Evolutionary conservation across 208 protist species (phyloP), one percentile per base, ranked within the genome.

Genomic region (Leishmania gerbilli): DNA sequence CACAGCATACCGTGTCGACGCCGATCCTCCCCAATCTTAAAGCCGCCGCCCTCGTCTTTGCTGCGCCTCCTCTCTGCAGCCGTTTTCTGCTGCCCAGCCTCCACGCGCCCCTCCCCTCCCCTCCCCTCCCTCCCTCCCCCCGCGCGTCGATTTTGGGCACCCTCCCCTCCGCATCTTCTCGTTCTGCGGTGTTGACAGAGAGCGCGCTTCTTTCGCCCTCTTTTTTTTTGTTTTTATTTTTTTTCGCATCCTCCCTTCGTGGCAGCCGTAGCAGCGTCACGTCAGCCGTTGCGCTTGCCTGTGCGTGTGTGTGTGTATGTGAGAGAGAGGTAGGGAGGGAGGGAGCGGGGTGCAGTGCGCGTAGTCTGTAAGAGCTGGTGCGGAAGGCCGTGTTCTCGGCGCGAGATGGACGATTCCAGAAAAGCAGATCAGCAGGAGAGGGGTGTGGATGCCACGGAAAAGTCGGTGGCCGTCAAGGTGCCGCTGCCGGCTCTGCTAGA

Each of bases 401-500:
- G 24, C 45, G 42, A 31, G 3, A 72, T 72, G 68, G 45, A 72
- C 42, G 42, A 53, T 31, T 24, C 7, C 2, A 5, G 7, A 49
- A 72, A 5, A 47, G 1, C 5, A 13, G 45, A 37, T 21, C 8
- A 45, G 49, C 31, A 8, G 71, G 3, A 24, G 15, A 8, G 19
- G 34, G 3, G n/a, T 19, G 34, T 13, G 37, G 19, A 40, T 47
- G 37, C 17, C 51, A 45, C 49, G 56, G 53, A 45, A 7, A 8
- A 21, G 60, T 27, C 83, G 4, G 27, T 83, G 0, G 27, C 74
- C 2, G 77, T 87, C 42, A 51, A 31, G 6, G 80, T 82, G 37
- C 72, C 81, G 27, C 74, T 40, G 34, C 74, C 64, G 4, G 53
- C 62, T 6, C 27, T 85, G n/a, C 74, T 85, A 9, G 74, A 85